A percentile compares a stretch with the other conserved stretches of the same genome.
Conservation (phyloP, 2,329 filamentous ascomycete genomes). For the Teratosphaeria pseudoeucalypti region DNA sequence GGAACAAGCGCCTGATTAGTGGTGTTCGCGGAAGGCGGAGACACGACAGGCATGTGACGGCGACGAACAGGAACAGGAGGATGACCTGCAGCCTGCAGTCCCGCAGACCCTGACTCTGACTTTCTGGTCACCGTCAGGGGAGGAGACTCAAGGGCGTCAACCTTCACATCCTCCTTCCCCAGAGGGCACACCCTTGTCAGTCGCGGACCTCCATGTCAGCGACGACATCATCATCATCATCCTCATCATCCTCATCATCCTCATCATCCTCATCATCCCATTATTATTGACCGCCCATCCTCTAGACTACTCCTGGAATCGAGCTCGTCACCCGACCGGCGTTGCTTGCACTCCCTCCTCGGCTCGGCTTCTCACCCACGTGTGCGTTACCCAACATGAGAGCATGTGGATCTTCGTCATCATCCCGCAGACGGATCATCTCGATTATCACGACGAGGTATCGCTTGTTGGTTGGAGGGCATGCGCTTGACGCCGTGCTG, state of each 20-base stretch:
- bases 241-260: too few species aligned
- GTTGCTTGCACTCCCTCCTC: neutral
- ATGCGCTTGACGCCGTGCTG: neutral
- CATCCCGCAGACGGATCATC: neutral
- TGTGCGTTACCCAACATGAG: neutral
- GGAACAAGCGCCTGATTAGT: too few species aligned
- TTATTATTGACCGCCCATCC: too few species aligned
- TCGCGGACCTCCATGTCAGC: neutral
- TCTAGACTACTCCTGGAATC: neutral
- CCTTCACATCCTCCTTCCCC: neutral
- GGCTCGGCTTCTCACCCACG: neutral
- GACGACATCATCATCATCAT: too few species aligned
- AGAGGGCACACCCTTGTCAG: neutral
- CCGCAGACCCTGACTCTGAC: too few species aligned
- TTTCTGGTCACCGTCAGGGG: too few species aligned
- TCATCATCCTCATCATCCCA: too few species aligned
- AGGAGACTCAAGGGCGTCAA: too few species aligned
- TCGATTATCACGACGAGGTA: too few species aligned
- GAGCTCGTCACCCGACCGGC: neutral
- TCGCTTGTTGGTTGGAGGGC: neutral
- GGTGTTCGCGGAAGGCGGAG: neutral
- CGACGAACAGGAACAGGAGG: neutral
- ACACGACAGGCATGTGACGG: neutral
- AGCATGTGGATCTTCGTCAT: neutral
- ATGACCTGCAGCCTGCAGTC: too few species aligned